Percentiles rank a stretch among this genome's conserved stretches.
These are phyloP conservation scores for Fusarium dimerum DNA, from an alignment of 2,329 filamentous ascomycete species.

Conservation along the genomic window DNA sequence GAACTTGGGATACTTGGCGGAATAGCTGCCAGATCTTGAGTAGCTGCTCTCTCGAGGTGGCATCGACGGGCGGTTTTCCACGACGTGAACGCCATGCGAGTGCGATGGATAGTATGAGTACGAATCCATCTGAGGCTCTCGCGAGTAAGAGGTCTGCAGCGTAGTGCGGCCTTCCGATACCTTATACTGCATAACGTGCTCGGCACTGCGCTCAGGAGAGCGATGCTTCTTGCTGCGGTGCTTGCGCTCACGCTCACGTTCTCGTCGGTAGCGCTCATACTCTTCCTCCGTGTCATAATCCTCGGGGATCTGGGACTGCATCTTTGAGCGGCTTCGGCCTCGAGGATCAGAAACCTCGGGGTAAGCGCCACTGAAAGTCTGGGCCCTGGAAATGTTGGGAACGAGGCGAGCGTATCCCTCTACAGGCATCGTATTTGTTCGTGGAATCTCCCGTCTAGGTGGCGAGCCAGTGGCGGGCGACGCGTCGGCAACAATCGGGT, in stretches of 20 bases:
- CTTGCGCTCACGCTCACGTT: slow-evolving; percentile 26
- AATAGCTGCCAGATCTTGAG: slow-evolving; percentile 23
- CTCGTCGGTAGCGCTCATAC: slow-evolving; percentile 32
- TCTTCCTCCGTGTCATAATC: slow-evolving; percentile 39
- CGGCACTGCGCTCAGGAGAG: slow-evolving; percentile 33
- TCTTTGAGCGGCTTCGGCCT: slow-evolving; percentile 40
- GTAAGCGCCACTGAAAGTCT: slow-evolving; percentile 35
- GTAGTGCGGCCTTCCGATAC: slow-evolving; percentile 32
- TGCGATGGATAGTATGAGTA: slow-evolving; percentile 26
- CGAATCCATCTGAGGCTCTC: slow-evolving; percentile 25
- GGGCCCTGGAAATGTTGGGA: slow-evolving; percentile 32
- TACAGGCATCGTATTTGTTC: slow-evolving; percentile 38
- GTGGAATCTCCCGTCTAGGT: slow-evolving; percentile 33
- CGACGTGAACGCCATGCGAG: slow-evolving; percentile 18
- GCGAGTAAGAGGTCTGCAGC: slow-evolving; percentile 30
- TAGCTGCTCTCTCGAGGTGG: slow-evolving; percentile 34
- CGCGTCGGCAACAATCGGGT: slow-evolving; percentile 29
- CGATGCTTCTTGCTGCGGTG: slow-evolving; percentile 39
- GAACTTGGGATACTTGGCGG: slow-evolving; percentile 31
- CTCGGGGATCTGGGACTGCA: slow-evolving; percentile 38
- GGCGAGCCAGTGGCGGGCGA: slow-evolving; percentile 37
- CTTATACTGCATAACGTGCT: slow-evolving; percentile 31
- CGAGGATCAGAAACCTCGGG: slow-evolving; percentile 30
- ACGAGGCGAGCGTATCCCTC: slow-evolving; percentile 33
- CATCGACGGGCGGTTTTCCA: slow-evolving; percentile 33